Base-by-base conservation (phyloP, 1,284 basidiomycete species). In the Fistulinella staudtii region DNA sequence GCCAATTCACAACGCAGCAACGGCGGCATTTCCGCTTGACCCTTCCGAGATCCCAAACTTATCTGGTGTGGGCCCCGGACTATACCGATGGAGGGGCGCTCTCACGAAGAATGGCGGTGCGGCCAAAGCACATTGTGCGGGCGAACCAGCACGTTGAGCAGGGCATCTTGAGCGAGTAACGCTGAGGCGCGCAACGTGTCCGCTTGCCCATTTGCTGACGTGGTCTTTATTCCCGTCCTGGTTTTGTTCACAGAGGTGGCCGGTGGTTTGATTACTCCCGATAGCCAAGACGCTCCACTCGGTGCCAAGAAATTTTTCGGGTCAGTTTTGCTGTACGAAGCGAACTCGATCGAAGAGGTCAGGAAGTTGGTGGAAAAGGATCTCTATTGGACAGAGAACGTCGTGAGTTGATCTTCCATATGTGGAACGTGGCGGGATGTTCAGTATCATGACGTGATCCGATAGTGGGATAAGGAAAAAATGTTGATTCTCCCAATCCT, bases 21-120 rank as follows among this genome's bases (percentile, higher is more conserved):
- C 23, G 45, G 25, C 57, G 54, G 33, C 11, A n/a, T 38, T 58
- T 61, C 36, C 45, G 15, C n/a, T 34, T 28, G 29, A 48, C 38
- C 25, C 3, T 29, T 21, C 40, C 45, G 14, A 57, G 41, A 33
- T 39, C 28, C 14, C 68, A 67, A 10, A 57, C 57, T 9, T 79
- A 75, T 56, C 53, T 79, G 44, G 72, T 80, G 22, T 79, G 74
- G 55, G 75, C 76, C 3, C 77, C 76, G 4, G 78, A 80, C 50
- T 71, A 65, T 49, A 71, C 68, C 9, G 73, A 76, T 36, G 69
- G 69, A 45, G 77, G 69, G 5, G 70, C 74, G 5, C 70, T 75
- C 31, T 65, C 69, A 20, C 69, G 68, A 20, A 69, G 79, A 43
- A 61, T 77, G 47, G 67, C 71, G 1, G 74, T 79, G 6, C 65